phyloP scores from a whole-genome alignment of 495 filamentous ascomycete species.

The Penicillium ochrochloron region DNA sequence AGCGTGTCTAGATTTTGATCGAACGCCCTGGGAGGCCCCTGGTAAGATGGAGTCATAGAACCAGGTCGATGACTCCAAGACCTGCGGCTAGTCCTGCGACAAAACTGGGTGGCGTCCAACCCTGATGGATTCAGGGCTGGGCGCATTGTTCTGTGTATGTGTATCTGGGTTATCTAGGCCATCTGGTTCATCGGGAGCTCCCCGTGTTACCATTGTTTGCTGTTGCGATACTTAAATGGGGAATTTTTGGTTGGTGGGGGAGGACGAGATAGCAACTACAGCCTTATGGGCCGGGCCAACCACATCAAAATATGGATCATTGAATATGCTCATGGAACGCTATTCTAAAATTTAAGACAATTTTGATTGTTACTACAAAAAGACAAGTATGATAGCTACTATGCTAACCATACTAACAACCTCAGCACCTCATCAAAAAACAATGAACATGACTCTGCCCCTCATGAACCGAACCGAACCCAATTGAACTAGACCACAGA shows the following conservation, averaged over 20 bases:
- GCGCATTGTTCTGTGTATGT: not conserved
- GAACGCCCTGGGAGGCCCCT: not conserved
- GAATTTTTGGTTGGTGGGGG: not conserved
- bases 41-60: not conserved
- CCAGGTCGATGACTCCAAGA: constrained; percentile 3
- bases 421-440: not conserved
- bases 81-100: constrained; percentile 7
- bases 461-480: not conserved
- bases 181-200: not conserved
- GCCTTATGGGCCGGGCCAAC: not conserved
- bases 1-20: constrained; percentile 5
- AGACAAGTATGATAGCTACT: not conserved
- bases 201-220: not conserved
- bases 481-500: not conserved
- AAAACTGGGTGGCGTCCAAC: constrained; percentile 1
- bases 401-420: not conserved
- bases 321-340: not conserved
- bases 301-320: not conserved
- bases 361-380: not conserved
- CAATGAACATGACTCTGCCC: not conserved
- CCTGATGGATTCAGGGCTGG: not conserved
- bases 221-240: not conserved
- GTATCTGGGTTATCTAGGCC: not conserved
- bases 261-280: not conserved
- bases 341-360: not conserved